Evolutionary conservation across 2,329 filamentous ascomycete genomes (phyloP).

Genomic region (Botryotinia narcissicola): DNA sequence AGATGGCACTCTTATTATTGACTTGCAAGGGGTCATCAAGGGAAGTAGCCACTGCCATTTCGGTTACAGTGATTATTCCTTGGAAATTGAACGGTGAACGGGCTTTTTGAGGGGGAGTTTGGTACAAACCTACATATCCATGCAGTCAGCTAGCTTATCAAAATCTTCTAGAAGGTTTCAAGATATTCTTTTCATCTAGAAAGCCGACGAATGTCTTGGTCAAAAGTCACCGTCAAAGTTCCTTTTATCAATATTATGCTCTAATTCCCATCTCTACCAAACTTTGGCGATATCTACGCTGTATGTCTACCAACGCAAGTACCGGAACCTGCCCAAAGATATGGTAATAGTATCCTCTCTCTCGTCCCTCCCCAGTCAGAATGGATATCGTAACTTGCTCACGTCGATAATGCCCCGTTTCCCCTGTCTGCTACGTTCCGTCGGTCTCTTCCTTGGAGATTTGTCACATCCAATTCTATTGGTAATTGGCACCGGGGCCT

Average conservation of each 20-base stretch:
- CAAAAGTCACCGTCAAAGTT: not conserved
- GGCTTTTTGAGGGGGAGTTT: not conserved
- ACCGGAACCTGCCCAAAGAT: not conserved
- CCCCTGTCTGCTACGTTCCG: not conserved
- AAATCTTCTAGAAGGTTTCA: slow-evolving; percentile 14
- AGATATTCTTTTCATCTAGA: not conserved
- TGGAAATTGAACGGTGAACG: not conserved
- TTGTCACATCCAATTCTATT: slow-evolving; percentile 8
- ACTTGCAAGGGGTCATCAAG: not conserved
- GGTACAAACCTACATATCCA: not conserved
- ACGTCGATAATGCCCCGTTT: not conserved
- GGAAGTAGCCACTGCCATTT: not conserved
- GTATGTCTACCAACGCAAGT: not conserved
- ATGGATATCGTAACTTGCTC: not conserved
- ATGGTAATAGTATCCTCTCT: not conserved
- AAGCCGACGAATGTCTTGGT: not conserved
- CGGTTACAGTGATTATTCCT: not conserved
- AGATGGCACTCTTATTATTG: not conserved
- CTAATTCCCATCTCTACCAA: not conserved
- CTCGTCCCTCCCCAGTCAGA: not conserved
- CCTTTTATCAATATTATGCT: not conserved
- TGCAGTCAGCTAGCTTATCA: not conserved
- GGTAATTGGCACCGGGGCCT: slow-evolving; percentile 3
- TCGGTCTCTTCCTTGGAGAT: not conserved
- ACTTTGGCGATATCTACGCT: not conserved